phyloP scores from a whole-genome alignment of 768 basidiomycete genomes.

The Coprinopsis strossmayeri region DNA sequence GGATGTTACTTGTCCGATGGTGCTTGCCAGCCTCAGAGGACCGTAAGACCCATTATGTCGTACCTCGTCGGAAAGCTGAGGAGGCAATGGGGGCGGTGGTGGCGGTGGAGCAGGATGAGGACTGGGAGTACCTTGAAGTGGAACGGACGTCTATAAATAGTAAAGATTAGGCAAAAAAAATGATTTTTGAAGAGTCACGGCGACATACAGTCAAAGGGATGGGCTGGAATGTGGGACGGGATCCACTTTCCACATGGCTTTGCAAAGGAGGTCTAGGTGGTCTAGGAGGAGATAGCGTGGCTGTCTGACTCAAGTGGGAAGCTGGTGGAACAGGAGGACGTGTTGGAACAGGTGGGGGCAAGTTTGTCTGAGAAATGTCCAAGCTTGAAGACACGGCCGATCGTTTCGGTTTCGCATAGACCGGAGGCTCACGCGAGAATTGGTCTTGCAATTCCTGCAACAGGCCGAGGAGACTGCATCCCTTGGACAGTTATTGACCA shows the following conservation, averaged over 20 bases:
- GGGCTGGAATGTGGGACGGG: conserved; percentile 12
- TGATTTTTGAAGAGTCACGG: neutral
- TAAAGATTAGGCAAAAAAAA: no score
- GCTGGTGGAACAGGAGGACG: conserved; percentile 2
- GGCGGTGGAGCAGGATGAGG: conserved; percentile 6
- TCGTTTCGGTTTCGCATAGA: conserved; percentile 75
- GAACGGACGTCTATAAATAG: no score
- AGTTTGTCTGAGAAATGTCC: neutral
- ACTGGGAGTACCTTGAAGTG: neutral
- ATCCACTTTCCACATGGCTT: conserved; percentile 2
- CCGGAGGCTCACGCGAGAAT: conserved; percentile 83
- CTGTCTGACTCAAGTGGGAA: neutral
- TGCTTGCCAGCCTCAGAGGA: no score
- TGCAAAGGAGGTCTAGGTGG: conserved; percentile 27
- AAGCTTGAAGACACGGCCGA: conserved; percentile 5
- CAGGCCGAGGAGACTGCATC: conserved; percentile 67
- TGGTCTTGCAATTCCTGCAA: conserved; percentile 72
- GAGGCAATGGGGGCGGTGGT: conserved; percentile 7
- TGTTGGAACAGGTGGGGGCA: conserved; percentile 9
- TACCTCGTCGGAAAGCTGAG: no score
- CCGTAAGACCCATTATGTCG: no score
- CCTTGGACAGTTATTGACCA: conserved; percentile 35
- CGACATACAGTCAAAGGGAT: conserved; percentile 2
- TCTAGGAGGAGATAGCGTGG: conserved; percentile 15
- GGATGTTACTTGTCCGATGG: neutral